phyloP scores from a whole-genome alignment of 306 rosid genomes.

The Medicago lupulina region DNA sequence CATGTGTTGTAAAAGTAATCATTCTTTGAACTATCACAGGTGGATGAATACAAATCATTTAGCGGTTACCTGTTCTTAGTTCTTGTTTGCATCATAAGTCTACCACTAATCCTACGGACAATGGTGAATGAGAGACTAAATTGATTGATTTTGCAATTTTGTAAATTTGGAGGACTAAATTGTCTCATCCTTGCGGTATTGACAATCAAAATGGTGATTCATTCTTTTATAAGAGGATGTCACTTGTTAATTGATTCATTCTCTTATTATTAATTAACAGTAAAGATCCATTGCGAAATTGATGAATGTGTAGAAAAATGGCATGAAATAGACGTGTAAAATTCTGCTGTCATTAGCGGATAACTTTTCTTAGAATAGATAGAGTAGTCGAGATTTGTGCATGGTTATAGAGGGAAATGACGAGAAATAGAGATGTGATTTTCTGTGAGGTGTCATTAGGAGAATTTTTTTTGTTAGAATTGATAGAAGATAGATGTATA shows the following conservation, averaged over 20 bases:
- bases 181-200: not conserved
- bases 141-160: not conserved
- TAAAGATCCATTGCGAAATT: not conserved
- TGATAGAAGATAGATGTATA: not conserved
- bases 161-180: not conserved
- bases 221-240: not conserved
- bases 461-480: not conserved
- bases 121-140: not conserved
- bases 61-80: not conserved
- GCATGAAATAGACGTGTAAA: not conserved
- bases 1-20: not conserved
- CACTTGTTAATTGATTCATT: not conserved
- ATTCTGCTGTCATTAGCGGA: not conserved
- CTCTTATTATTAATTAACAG: not conserved
- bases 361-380: not conserved
- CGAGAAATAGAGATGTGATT: not conserved
- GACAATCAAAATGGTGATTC: not conserved
- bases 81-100: not conserved
- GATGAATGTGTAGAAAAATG: not conserved
- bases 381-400: not conserved
- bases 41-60: not conserved
- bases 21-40: not conserved
- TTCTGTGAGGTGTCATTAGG: not conserved
- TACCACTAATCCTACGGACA: not conserved
- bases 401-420: not conserved